phyloP scores from a whole-genome alignment of 2,329 filamentous ascomycete genomes.

The Ilyonectria destructans region DNA sequence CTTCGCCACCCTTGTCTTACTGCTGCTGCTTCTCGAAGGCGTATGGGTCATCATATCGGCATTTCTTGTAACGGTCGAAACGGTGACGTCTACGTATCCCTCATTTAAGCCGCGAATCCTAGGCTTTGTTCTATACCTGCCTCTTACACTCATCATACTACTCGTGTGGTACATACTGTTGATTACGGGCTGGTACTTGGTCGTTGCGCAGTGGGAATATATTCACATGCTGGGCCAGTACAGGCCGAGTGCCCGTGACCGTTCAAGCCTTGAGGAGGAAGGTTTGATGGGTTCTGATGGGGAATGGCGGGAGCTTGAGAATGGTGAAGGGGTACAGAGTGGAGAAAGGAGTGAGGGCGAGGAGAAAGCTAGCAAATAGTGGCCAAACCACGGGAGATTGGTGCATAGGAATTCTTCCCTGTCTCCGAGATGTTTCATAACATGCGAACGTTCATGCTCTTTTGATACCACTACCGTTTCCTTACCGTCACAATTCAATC shows the following conservation, averaged over 20 bases:
- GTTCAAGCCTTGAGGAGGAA: neutral
- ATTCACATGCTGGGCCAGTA: neutral
- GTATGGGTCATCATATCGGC: slow-evolving; percentile 33
- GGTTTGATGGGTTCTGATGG: too few relatives aligned
- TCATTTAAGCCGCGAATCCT: slow-evolving; percentile 17
- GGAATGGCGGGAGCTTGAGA: too few relatives aligned
- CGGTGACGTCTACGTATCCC: slow-evolving; percentile 34
- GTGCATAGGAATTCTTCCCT: too few relatives aligned
- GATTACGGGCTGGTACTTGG: neutral
- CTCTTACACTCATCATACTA: neutral
- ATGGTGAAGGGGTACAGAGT: too few relatives aligned
- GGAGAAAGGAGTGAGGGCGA: too few relatives aligned
- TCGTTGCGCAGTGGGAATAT: neutral
- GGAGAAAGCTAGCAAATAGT: too few relatives aligned
- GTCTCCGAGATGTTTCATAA: too few relatives aligned
- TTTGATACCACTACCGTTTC: too few relatives aligned
- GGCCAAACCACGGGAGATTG: too few relatives aligned
- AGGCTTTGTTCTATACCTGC: slow-evolving; percentile 29
- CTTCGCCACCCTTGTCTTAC: neutral
- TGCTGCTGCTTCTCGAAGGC: slow-evolving; percentile 29
- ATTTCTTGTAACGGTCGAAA: slow-evolving; percentile 28
- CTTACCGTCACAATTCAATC: too few relatives aligned
- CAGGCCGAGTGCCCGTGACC: neutral
- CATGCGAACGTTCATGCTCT: too few relatives aligned
- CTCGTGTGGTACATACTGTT: slow-evolving; percentile 13